These are phyloP conservation scores for Elsinoe perseae DNA, from an alignment of 2,329 filamentous ascomycete species.

Conservation along the genomic window DNA sequence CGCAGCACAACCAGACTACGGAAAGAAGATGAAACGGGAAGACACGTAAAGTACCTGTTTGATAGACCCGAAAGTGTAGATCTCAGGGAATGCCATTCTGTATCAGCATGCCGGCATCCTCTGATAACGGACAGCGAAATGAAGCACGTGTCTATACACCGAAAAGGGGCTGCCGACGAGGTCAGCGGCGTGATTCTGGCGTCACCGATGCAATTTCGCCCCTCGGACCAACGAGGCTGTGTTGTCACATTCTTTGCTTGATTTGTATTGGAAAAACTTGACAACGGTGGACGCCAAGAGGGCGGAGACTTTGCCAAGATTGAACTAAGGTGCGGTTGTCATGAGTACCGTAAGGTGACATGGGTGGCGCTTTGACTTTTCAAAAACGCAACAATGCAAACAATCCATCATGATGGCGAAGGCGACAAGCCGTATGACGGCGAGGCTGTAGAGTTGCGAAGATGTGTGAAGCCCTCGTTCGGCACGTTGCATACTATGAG, in stretches of 20 bases:
- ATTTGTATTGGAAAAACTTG: background rate
- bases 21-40: background rate
- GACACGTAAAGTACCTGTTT: background rate
- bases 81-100: background rate
- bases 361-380: constrained; percentile 10
- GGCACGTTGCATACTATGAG: background rate
- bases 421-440: background rate
- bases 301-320: background rate
- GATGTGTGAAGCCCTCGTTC: background rate
- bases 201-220: background rate
- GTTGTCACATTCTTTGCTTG: background rate
- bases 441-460: background rate
- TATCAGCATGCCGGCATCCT: no score
- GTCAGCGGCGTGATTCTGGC: background rate
- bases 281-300: no score
- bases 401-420: background rate
- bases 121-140: background rate
- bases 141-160: background rate
- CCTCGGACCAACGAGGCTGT: background rate
- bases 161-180: background rate
- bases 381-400: background rate
- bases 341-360: background rate
- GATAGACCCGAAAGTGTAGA: background rate
- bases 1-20: background rate
- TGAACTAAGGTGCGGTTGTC: background rate